Base-by-base conservation (phyloP, 164 flowering plant species). In the Santalum album region DNA sequence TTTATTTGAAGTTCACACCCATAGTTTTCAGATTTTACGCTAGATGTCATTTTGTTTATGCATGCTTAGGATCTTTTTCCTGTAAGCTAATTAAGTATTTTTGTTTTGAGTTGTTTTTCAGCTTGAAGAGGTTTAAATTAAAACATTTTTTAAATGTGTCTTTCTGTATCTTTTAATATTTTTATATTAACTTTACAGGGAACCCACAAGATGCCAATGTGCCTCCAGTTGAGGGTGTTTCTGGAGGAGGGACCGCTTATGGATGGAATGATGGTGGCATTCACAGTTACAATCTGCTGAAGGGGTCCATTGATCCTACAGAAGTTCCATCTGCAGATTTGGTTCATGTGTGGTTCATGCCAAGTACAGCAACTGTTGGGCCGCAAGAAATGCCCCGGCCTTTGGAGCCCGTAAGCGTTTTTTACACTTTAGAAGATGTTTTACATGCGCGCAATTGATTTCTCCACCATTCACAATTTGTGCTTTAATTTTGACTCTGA, bases 191-290 rank as follows among this genome's bases (percentile, higher is more conserved):
- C 40, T 44, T 12, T 34, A 25, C 63, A 76, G 77, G 55, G 24
- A 64, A 58, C 51, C 69, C 61, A 44, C 73, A 55, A 52, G 82
- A 71, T 40, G 35, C 53, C 10, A 60, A 47, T 61, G 79, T 80
- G 61, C 96, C 89, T 29, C 97, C 95, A 12, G 82, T 89, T 60
- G 98, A 92, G 72, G 98, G 98, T 54, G 89, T 92, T 61, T 79
- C 86, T 54, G 98, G 98, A 48, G 98, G 98, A 43, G 98, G 98
- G 40, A 92, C 98, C 6, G 85, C 87, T 16, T 92, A 92, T 76
- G 98, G 98, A 62, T 92, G 94, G 96, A 76, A 62, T 75, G 96
- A 92, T 58, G 84, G 69, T 55, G 65, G 64, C 16, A 1, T 70
- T 12, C 71, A 59, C 7, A 60, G 51, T 66, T 73, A 76, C 34